Evolutionary conservation across 352 stramenopile genomes (phyloP).

Genomic region (Globisporangium perplexum): DNA sequence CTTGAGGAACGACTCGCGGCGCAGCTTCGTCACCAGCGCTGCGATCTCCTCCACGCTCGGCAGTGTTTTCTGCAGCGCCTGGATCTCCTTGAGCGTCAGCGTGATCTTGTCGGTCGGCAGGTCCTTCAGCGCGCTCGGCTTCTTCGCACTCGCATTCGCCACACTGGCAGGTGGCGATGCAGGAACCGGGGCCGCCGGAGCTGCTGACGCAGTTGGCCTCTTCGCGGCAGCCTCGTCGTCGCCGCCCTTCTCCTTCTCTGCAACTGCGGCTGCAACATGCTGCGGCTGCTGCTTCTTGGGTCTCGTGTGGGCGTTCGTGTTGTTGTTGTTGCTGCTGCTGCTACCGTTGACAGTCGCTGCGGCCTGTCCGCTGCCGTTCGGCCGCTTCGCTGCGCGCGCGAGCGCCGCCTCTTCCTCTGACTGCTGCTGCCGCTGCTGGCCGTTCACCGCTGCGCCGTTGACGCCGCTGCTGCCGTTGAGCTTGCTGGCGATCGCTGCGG

Average conservation of each 20-base stretch:
- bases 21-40: slow-evolving; percentile 47
- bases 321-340: neutral
- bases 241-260: neutral
- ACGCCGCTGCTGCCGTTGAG: neutral
- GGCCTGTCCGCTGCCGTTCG: neutral
- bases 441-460: neutral
- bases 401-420: slow-evolving; percentile 11
- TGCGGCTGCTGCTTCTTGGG: slow-evolving; percentile 9
- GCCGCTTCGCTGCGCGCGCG: slow-evolving; percentile 7
- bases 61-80: slow-evolving; percentile 65
- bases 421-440: slow-evolving; percentile 10
- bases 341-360: neutral
- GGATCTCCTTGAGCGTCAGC: slow-evolving; percentile 67
- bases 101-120: slow-evolving; percentile 59
- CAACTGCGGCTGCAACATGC: neutral
- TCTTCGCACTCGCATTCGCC: neutral
- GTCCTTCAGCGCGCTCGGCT: slow-evolving; percentile 27
- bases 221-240: neutral
- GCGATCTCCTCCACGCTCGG: slow-evolving; percentile 63
- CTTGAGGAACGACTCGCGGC: slow-evolving; percentile 66
- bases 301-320: neutral
- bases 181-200: neutral
- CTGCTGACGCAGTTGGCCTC: neutral
- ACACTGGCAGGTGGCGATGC: neutral
- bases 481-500: slow-evolving; percentile 14